These are phyloP conservation scores for Millerozyma miso DNA, from an alignment of 805 yeast genomes.

Conservation along the genomic window DNA sequence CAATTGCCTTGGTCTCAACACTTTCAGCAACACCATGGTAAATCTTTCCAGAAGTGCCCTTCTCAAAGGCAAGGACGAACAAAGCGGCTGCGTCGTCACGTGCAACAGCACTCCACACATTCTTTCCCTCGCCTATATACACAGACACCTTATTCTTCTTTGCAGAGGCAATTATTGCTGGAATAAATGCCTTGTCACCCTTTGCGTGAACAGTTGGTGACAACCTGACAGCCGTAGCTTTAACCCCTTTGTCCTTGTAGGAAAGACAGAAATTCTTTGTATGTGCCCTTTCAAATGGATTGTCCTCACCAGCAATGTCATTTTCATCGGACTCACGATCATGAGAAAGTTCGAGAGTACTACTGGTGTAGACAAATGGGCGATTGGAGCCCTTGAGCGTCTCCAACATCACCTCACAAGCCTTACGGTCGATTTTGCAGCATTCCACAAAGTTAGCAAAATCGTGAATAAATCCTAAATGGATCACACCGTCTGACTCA, in stretches of 20 bases:
- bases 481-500: slow-evolving; percentile 33
- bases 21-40: slow-evolving; percentile 9
- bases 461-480: slow-evolving; percentile 32
- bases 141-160: slow-evolving; percentile 25
- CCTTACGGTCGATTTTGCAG: slow-evolving; percentile 19
- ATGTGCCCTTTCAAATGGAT: neutral
- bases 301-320: neutral
- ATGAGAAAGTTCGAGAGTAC: slow-evolving; percentile 10
- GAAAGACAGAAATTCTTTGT: neutral
- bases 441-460: slow-evolving; percentile 15
- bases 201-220: slow-evolving; percentile 32
- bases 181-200: slow-evolving; percentile 22
- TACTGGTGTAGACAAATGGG: slow-evolving; percentile 20
- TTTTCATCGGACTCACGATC: neutral
- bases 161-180: slow-evolving; percentile 20
- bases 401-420: slow-evolving; percentile 21
- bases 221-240: slow-evolving; percentile 20
- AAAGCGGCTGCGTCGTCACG: slow-evolving; percentile 28
- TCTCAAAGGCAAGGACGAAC: slow-evolving; percentile 11
- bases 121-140: slow-evolving; percentile 32
- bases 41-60: slow-evolving; percentile 6
- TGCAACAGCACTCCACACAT: slow-evolving; percentile 28
- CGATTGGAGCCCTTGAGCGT: slow-evolving; percentile 25
- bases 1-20: slow-evolving; percentile 18
- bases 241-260: slow-evolving; percentile 21